Evolutionary conservation across 2,329 filamentous ascomycete genomes (phyloP), one percentile per base, ranked within the genome.

Genomic region (Colletotrichum echinochloae): DNA sequence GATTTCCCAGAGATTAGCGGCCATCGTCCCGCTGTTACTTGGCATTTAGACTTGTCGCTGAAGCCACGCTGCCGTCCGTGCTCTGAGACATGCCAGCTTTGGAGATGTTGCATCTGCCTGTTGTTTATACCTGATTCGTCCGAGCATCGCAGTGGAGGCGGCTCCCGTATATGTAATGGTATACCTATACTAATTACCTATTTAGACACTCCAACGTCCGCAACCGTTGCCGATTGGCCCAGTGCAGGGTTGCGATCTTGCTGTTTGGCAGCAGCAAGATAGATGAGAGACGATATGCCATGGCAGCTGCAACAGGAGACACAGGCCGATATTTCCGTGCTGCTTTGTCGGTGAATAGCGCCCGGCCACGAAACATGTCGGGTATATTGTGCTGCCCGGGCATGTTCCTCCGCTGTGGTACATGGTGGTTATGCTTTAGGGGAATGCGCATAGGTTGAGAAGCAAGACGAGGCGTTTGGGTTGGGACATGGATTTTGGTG

Each of bases 1-100:
- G 59, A 64, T 62, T 65, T 69, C 48, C 5, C 28, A 48, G 33
- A 63, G 56, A 59, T 68, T 65, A 37, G 66, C 51, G 41, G 37
- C 26, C 37, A n/a, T 52, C 44, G 14, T 41, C 39, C 26, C 63
- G 23, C 52, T 28, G 46, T 59, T 44, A n/a, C 33, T 65, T 60
- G 20, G 37, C 54, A 54, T 46, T 65, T 71, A 70, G 66, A 8
- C 65, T 65, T 12, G 2, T 60, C 6, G 49, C 35, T 41, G 62
- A 57, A 69, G 65, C 68, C 65, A 48, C 48, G 41, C 2, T 39
- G 60, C 39, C 28, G 69, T 71, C 69, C 39, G 69, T 71, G 69
- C 69, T 60, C 20, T 41, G 46, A 70, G 65, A 60, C 60, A 46
- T 49, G 33, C 49, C 69, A 70, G 48, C 37, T 60, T 60, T 39